These are phyloP conservation scores for Raffaelea ambrosiae DNA, from an alignment of 2,329 filamentous ascomycete species.

Conservation along the genomic window DNA sequence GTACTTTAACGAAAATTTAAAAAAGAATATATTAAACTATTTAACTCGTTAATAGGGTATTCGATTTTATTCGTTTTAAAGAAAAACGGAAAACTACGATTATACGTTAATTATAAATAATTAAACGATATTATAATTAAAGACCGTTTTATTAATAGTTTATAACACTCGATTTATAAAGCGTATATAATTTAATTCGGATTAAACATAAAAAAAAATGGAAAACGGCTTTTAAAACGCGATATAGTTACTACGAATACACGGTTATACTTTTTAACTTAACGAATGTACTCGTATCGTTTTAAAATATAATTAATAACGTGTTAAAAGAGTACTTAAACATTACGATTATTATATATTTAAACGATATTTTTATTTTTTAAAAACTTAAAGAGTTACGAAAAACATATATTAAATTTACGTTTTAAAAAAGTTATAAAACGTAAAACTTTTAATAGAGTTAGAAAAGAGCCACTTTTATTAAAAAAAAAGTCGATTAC, in stretches of 20 bases:
- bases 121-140: not conserved
- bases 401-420: not conserved
- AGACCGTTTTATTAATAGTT: not conserved
- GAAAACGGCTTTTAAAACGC: not conserved
- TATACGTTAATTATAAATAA: not conserved
- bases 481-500: too few species aligned
- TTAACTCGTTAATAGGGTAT: slow-evolving; percentile 1
- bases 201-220: not conserved
- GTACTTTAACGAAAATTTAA: too few species aligned
- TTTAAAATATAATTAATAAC: too few species aligned
- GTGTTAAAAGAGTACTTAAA: too few species aligned
- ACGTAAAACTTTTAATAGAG: not conserved
- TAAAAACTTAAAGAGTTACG: not conserved
- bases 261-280: too few species aligned
- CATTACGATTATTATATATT: too few species aligned
- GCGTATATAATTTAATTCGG: too few species aligned
- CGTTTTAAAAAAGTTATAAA: not conserved
- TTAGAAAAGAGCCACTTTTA: not conserved
- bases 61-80: too few species aligned
- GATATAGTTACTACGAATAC: not conserved
- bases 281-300: too few species aligned
- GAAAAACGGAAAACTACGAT: too few species aligned
- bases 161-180: not conserved
- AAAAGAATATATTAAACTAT: too few species aligned
- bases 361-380: not conserved